Base-by-base conservation (phyloP, 768 basidiomycete species). In the Leccinellum rugosiceps region DNA sequence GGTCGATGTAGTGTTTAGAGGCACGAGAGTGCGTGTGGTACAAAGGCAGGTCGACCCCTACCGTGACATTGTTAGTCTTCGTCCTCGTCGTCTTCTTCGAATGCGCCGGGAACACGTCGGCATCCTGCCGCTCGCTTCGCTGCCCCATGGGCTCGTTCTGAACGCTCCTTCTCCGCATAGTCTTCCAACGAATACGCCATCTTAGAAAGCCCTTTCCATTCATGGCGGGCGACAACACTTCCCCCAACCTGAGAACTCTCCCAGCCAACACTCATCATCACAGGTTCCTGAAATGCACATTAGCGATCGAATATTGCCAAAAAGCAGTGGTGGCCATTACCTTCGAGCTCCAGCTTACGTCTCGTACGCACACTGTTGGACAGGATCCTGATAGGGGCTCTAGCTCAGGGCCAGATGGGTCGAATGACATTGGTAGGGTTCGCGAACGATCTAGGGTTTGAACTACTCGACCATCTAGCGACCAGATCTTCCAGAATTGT, bases 261-360 rank as follows among this genome's bases (percentile, higher is more conserved):
- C 96, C 97, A 98, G 3, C 85, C 94, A 6, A 90, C 92, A 60
- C 90, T 94, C 86, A 99, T 89, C 48, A 99, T 69, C 21, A 89
- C 86, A 38, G 96, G 94, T 78, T 95, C 88, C 84, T 90, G 68
- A 15, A 44, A 35, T 35, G 21, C 7, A 15, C 23, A 60, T 60
- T 19, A 60, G 48, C 41, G 32, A 48, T 17, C 35, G 32, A 49
- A 25, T n/a, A 58, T 35, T 23, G 52, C 38, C 41, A 41, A 38
- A n/a, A 21, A 9, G 19, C 10, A 30, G 26, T 25, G 15, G 34
- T 15, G 10, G 38, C n/a, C 19, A 58, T 65, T 70, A 88, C 89
- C 78, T 83, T 83, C 31, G 90, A 85, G 70, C 94, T 93, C 97
- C 97, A 99, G 68, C 90, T 90, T 59, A 98, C 94, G 68, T 98